Conservation (phyloP, 805 yeast species). For the Candida insectorum region DNA sequence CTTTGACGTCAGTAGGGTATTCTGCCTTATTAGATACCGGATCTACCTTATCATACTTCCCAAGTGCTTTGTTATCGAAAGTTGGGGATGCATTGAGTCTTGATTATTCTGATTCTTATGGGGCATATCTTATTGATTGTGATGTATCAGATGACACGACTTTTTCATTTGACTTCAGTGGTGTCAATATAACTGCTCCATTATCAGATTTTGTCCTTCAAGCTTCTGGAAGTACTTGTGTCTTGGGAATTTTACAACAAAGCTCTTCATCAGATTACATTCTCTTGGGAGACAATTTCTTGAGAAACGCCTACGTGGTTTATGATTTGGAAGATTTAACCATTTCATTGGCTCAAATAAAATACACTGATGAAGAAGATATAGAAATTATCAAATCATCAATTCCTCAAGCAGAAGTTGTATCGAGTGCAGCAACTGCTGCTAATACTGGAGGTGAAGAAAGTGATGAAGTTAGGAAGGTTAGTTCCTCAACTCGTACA, state of each 20-base stretch:
- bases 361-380: constrained; percentile 28
- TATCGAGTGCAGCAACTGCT: constrained; percentile 49
- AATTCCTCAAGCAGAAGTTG: constrained; percentile 24
- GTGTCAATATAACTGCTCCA: constrained; percentile 52
- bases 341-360: constrained; percentile 48
- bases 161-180: constrained; percentile 55
- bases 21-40: constrained; percentile 35
- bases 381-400: constrained; percentile 43
- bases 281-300: constrained; percentile 63
- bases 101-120: constrained; percentile 33
- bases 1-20: constrained; percentile 16
- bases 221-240: constrained; percentile 17
- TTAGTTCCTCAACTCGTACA: too few relatives aligned
- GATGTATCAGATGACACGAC: constrained; percentile 14
- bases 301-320: constrained; percentile 62
- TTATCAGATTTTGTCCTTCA: constrained; percentile 24
- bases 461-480: constrained; percentile 1
- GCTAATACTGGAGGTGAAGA: constrained; percentile 14
- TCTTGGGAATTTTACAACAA: constrained; percentile 25
- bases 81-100: constrained; percentile 41
- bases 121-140: constrained; percentile 50
- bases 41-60: constrained; percentile 41
- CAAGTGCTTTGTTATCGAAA: constrained; percentile 28
- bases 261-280: constrained; percentile 12
- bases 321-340: constrained; percentile 57